Evolutionary conservation across 2,329 filamentous ascomycete genomes (phyloP), one percentile per base, ranked within the genome.

Genomic region (Seiridium unicorne): DNA sequence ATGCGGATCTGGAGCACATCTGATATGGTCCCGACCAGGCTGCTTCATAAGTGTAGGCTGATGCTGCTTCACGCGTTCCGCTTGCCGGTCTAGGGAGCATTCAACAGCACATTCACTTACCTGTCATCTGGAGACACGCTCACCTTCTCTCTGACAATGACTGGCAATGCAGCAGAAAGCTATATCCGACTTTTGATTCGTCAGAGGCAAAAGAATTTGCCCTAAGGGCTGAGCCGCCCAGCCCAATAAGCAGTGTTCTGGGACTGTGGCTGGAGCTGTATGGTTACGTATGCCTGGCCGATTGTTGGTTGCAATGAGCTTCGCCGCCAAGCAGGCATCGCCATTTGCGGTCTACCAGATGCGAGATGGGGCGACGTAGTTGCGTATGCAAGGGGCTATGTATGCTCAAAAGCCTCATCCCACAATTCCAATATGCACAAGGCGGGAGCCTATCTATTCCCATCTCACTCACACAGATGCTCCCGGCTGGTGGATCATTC

Each of bases 281-380:
- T 38, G 51, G 44, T 61, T 64, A 66, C 57, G 60, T 65, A 64
- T 60, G 62, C 55, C 55, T 8, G 44, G 60, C 59, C 38, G 40
- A 13, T 36, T 35, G 51, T 44, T 31, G 18, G 35, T 31, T 38
- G 5, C 48, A 46, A 38, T 44, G n/a, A 61, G 61, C 53, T 40
- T 58, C 40, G 51, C 56, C 59, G 68, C 69, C 69, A 72, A 69
- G 65, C 68, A 68, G 68, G 68, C 66, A 67, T 67, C 69, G 62
- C 61, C 63, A 66, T 36, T 56, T 58, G 51, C 34, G 57, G 46
- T 61, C 49, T 60, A 56, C 60, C 62, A 62, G 60, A 49, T 51
- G 60, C 57, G 60, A 58, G 65, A 60, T 62, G 63, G 64, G 66
- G 63, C 46, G 57, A 38, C 60, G 61, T 62, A 62, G 60, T 65